Conservation (phyloP, 352 stramenopile genomes). For the Pythium aristosporum region DNA sequence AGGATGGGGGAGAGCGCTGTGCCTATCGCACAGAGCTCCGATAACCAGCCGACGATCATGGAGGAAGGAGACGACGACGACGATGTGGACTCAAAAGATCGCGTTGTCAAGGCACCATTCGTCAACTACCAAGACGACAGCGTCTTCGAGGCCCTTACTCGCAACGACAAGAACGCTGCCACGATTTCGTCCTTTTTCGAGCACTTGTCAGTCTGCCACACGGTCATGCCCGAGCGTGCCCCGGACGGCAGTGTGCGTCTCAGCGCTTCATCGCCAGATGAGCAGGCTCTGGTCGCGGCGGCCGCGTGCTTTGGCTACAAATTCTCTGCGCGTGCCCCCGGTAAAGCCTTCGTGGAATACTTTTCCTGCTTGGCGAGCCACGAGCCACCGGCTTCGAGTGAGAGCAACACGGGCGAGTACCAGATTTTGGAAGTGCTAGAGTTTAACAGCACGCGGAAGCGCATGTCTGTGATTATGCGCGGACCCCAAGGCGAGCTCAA, state of each 20-base stretch:
- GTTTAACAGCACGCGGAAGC: constrained; percentile 95
- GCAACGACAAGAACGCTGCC: constrained; percentile 44
- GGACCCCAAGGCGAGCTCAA: constrained; percentile 53
- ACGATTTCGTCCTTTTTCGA: constrained; percentile 81
- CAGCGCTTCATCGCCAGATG: constrained; percentile 91
- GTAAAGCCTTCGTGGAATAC: constrained; percentile 74
- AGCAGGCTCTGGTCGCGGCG: constrained; percentile 86
- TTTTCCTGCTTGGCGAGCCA: constrained; percentile 52
- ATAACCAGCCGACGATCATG: constrained; percentile 26
- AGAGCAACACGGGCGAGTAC: constrained; percentile 49
- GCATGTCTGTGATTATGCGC: constrained; percentile 93
- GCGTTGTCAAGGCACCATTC: constrained; percentile 69
- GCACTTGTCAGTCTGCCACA: constrained; percentile 92
- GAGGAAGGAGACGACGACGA: constrained; percentile 38
- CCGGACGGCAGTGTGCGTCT: constrained; percentile 81
- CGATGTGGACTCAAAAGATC: constrained; percentile 30
- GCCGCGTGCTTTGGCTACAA: constrained; percentile 84
- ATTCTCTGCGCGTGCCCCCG: constrained; percentile 66
- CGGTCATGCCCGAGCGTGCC: constrained; percentile 96
- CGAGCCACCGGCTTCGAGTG: constrained; percentile 11
- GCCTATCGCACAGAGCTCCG: constrained; percentile 23
- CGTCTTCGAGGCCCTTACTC: constrained; percentile 57
- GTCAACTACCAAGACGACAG: constrained; percentile 88
- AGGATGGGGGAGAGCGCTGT: constrained; percentile 43
- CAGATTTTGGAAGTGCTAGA: constrained; percentile 92